Percentiles rank a stretch among this genome's conserved stretches.
These are phyloP conservation scores for Dendrocalamus latiflorus DNA, from an alignment of 202 grass and related monocot species.

Conservation along the genomic window DNA sequence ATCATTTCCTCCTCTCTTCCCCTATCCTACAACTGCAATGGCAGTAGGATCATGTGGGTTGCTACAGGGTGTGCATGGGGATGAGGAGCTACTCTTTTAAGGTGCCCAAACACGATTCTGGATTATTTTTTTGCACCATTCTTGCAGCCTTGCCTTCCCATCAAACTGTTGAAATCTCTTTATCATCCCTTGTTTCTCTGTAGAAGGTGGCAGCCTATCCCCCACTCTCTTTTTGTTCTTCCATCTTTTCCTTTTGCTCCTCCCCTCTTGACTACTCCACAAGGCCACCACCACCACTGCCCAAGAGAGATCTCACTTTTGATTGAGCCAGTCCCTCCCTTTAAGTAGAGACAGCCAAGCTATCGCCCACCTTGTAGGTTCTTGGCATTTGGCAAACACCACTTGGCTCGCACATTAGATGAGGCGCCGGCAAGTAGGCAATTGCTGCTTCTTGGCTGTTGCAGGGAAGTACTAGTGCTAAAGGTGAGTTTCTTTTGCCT, in stretches of 20 bases:
- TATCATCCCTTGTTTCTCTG: slow-evolving; percentile 11
- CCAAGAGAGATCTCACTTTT: neutral
- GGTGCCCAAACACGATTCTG: slow-evolving; percentile 51
- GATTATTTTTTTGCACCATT: slow-evolving; percentile 35
- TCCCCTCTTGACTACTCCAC: slow-evolving; percentile 37
- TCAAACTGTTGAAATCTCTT: slow-evolving; percentile 15
- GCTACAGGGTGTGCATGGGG: slow-evolving; percentile 24
- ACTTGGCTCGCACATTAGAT: neutral
- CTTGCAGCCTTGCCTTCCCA: slow-evolving; percentile 30
- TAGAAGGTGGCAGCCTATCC: slow-evolving; percentile 20
- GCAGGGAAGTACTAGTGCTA: slow-evolving; percentile 4
- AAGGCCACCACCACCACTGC: slow-evolving; percentile 21
- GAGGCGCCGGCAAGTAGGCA: neutral
- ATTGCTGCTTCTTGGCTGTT: neutral
- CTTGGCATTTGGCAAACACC: slow-evolving; percentile 12
- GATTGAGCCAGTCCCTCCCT: neutral
- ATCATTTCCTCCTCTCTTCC: neutral
- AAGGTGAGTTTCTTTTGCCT: slow-evolving; percentile 38
- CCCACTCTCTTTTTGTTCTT: slow-evolving; percentile 53
- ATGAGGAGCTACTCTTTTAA: slow-evolving; percentile 31
- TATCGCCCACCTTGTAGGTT: slow-evolving; percentile 18
- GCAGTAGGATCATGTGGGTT: slow-evolving; percentile 15
- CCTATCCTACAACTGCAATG: neutral
- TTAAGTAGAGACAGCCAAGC: slow-evolving; percentile 36
- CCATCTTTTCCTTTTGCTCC: slow-evolving; percentile 50